Evolutionary conservation across 2,329 filamentous ascomycete genomes (phyloP), one percentile per base, ranked within the genome.

Genomic region (Hirsutella rhossiliensis): DNA sequence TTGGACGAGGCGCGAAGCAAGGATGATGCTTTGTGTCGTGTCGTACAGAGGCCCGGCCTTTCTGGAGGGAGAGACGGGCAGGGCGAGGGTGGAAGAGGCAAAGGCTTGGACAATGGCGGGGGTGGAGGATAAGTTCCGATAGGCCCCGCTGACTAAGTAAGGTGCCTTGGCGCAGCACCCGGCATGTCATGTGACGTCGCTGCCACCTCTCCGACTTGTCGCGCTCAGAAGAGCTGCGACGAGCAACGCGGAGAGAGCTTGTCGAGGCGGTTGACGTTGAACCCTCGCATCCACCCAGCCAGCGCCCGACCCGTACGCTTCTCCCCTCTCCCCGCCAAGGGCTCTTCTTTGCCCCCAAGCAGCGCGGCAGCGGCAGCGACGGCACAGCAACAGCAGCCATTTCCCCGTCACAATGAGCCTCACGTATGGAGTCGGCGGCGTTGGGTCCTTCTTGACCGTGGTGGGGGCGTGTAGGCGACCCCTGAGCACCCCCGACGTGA

Each of bases 381-480:
- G 23, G 5, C 23, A 9, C 23, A 27, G 23, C 34, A 37, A 17
- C 17, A 36, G 41, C 37, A 43, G 32, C 34, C n/a, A 27, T 31
- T 32, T 23, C 18, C 43, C 13, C 37, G 56, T 46, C 59, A 64
- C 57, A 49, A 90, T 90, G 85, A 80, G 80, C 75, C 73, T 84
- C 61, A 68, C 61, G 49, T 89, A 90, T 69, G 78, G 81, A 57
- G 64, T 78, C 56, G 80, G 82, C 65, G 77, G 78, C 65, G 73
- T 78, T 60, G 75, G 75, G 56, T 74, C 80, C 55, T 78, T 84
- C 59, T 69, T 89, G 56, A 69, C 75, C 46, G 72, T 92, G 48
- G 79, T 89, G 56, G 86, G 83, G 73, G 72, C 80, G 64, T 92
- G 87, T 94, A 77, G 65, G 86, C 52, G 40, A 38, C 43, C 40